Percentiles rank a stretch among this genome's conserved stretches.
These are phyloP conservation scores for Striga asiatica DNA, from an alignment of 257 asterid genomes.

Conservation along the genomic window DNA sequence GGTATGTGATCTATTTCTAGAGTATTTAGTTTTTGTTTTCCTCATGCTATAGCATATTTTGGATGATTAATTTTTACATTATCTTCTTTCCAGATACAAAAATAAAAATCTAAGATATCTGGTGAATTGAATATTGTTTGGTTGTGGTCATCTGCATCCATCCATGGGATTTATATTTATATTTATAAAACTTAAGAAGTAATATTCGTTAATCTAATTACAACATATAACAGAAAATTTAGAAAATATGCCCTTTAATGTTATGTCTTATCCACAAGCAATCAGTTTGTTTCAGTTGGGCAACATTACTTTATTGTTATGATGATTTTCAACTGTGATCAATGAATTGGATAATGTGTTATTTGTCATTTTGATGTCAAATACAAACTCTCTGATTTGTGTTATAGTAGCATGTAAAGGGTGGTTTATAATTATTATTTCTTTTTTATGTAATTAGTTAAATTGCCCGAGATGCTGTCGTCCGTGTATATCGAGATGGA, in stretches of 20 bases:
- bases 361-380: background rate
- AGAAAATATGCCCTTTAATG: background rate
- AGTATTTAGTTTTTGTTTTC: background rate
- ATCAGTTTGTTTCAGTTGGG: background rate
- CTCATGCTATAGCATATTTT: background rate
- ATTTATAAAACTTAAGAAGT: too few relatives aligned
- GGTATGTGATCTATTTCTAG: conserved; percentile 29
- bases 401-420: too few relatives aligned
- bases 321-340: background rate
- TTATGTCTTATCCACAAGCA: background rate
- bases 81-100: too few relatives aligned
- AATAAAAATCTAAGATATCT: background rate
- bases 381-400: background rate
- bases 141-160: too few relatives aligned
- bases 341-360: too few relatives aligned
- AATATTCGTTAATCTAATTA: too few relatives aligned
- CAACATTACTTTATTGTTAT: background rate
- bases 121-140: background rate
- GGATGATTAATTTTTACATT: too few relatives aligned
- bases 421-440: too few relatives aligned
- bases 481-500: conserved; percentile 33
- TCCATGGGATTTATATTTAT: too few relatives aligned
- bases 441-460: conserved; percentile 33
- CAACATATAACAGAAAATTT: too few relatives aligned
- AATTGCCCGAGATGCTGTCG: conserved; percentile 56